Base-by-base conservation (phyloP, 305 asterid species). In the Striga hermonthica region DNA sequence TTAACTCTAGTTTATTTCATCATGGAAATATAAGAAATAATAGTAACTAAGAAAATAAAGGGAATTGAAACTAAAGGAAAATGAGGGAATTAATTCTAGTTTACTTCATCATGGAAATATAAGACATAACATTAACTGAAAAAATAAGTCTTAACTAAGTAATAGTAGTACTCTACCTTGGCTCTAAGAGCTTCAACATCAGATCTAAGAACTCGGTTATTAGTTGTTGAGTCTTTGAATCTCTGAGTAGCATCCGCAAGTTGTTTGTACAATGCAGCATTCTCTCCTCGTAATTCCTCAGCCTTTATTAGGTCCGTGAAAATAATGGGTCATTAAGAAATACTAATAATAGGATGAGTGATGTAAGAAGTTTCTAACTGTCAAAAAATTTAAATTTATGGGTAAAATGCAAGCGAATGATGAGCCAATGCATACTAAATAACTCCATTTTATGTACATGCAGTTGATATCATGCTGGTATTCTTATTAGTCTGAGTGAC, bases 131-230 rank as follows among this genome's bases (percentile, higher is more conserved):
- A 48, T 0, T 48, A 48, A n/a, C 22, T 3, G n/a, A 48, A 43
- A 3, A 22, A 22, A 43, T 8, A 9, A 43, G 22, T 9, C 2
- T 11, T 6, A 11, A 7, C 22, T 39, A 39, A 39, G 44, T 0
- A 5, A 48, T 5, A 47, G 14, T 12, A 12, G 56, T 22, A 1
- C 22, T 22, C 31, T 73, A 81, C 86, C 87, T 81, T 78, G 68
- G 82, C 82, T 77, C 88, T 72, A n/a, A 83, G 77, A 58, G 89
- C 97, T 80, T 89, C 97, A 7, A 92, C 98, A 14, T 87, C 90
- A 2, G 97, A 87, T 73, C 88, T 81, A 49, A 92, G 91, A 68
- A 92, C 98, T 57, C 98, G 82, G 62, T 92, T 84, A 72, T 92
- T 90, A 0, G 95, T 92, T 0, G 83, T 76, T 12, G 98, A 73